These are phyloP conservation scores for Exophiala phaeomuriformis DNA, from an alignment of 2,329 filamentous ascomycete genomes.

Conservation along the genomic window DNA sequence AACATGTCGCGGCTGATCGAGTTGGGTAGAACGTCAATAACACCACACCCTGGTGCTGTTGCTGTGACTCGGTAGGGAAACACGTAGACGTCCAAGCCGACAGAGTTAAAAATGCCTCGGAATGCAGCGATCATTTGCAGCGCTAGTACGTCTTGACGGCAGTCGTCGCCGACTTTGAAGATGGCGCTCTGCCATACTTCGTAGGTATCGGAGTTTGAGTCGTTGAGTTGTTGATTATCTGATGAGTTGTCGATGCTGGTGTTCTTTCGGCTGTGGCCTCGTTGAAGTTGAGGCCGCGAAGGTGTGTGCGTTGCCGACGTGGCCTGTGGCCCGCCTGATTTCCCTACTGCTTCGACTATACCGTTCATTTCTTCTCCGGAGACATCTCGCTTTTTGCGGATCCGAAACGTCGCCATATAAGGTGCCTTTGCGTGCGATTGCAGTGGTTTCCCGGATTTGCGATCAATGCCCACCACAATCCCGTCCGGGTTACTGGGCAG, in stretches of 20 bases:
- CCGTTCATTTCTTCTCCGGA: constrained; percentile 46
- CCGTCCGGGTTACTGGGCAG: constrained; percentile 95
- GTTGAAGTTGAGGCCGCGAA: constrained; percentile 20
- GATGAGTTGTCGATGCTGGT: constrained; percentile 18
- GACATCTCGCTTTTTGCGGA: constrained; percentile 65
- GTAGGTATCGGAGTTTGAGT: constrained; percentile 46
- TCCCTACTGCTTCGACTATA: constrained; percentile 44
- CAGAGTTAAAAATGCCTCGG: constrained; percentile 89
- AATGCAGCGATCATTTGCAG: constrained; percentile 98
- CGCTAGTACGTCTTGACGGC: constrained; percentile 90
- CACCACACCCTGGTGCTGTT: constrained; percentile 91
- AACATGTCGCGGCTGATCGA: constrained; percentile 99
- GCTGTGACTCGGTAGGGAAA: constrained; percentile 96
- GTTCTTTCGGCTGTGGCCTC: constrained; percentile 21
- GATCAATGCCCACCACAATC: constrained; percentile 93
- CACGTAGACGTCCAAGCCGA: constrained; percentile 93
- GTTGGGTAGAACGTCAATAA: constrained; percentile 96
- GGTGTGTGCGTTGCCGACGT: too few species aligned
- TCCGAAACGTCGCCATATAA: constrained; percentile 98
- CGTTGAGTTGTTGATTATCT: constrained; percentile 11
- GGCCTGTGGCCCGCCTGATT: constrained; percentile 16
- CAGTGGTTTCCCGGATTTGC: constrained; percentile 93
- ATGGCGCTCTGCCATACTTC: constrained; percentile 99
- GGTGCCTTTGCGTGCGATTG: constrained; percentile 98
- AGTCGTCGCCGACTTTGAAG: constrained; percentile 99